Evolutionary conservation across 345 rosid genomes (phyloP).

Genomic region (Populus simonii): DNA sequence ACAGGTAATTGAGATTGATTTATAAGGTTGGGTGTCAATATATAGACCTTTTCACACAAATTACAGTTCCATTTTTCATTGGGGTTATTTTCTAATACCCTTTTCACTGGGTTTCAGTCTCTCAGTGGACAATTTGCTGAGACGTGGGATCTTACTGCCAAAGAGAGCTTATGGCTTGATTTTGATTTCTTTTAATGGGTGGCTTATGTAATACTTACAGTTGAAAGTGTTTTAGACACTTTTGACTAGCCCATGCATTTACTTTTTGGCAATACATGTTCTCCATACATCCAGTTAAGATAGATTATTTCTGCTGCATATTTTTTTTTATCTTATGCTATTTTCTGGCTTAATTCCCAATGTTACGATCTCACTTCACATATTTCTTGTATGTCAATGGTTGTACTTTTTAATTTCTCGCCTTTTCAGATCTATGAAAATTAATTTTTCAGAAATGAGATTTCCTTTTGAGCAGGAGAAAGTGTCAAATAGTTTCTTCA

Average conservation of each 20-base stretch:
- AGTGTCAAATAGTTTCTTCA: neutral
- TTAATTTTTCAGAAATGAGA: neutral
- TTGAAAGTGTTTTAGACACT: neutral
- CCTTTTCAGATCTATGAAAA: neutral
- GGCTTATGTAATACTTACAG: neutral
- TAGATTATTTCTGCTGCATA: neutral
- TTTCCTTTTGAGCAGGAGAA: neutral
- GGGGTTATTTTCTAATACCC: neutral
- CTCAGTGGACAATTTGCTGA: neutral
- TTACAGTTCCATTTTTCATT: neutral
- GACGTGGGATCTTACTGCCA: neutral
- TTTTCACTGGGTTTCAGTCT: neutral
- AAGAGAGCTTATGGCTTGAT: neutral
- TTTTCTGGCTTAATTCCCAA: neutral
- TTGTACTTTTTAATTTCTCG: neutral
- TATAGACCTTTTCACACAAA: too few relatives aligned
- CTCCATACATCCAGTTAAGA: neutral
- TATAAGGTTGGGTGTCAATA: neutral
- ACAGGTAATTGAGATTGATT: conserved; percentile 51
- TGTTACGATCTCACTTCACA: neutral
- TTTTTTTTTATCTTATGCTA: neutral
- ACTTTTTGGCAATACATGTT: neutral
- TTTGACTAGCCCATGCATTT: neutral
- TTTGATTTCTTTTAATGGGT: neutral
- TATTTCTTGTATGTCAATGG: neutral